Conservation (phyloP, 2,329 filamentous ascomycete species). For the Sarocladium brachiariae region DNA sequence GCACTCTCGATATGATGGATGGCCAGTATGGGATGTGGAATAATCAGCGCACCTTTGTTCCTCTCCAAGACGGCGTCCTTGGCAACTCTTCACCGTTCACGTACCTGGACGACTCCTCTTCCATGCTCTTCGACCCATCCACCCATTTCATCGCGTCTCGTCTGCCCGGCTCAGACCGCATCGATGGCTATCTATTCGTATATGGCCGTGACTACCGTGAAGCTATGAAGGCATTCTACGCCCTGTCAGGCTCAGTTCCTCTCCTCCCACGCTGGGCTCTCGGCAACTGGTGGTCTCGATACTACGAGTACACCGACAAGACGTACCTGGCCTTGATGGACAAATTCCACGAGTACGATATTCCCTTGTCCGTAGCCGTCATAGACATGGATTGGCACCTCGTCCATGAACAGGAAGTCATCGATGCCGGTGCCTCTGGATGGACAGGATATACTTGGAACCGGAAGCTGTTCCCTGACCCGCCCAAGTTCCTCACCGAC, state of each 20-base stretch:
- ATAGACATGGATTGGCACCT: slow-evolving; percentile 63
- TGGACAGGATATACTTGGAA: slow-evolving; percentile 55
- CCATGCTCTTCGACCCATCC: slow-evolving; percentile 46
- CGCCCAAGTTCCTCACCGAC: slow-evolving; percentile 40
- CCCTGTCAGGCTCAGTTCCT: slow-evolving; percentile 49
- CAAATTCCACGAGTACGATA: slow-evolving; percentile 39
- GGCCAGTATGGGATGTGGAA: slow-evolving; percentile 36
- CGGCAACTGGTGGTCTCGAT: slow-evolving; percentile 61
- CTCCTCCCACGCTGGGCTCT: slow-evolving; percentile 49
- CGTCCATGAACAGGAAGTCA: slow-evolving; percentile 39
- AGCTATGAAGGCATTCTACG: slow-evolving; percentile 47
- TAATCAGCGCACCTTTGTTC: background rate
- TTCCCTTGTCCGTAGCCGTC: slow-evolving; percentile 53
- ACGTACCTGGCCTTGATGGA: slow-evolving; percentile 54
- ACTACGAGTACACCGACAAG: slow-evolving; percentile 48
- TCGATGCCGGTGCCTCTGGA: slow-evolving; percentile 44
- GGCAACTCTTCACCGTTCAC: slow-evolving; percentile 45
- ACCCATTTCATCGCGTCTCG: slow-evolving; percentile 45
- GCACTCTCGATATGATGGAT: slow-evolving; percentile 48
- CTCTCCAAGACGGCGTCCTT: slow-evolving; percentile 38
- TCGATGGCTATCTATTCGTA: slow-evolving; percentile 54
- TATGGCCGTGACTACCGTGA: slow-evolving; percentile 51
- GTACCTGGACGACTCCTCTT: slow-evolving; percentile 44
- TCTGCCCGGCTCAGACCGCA: slow-evolving; percentile 33
- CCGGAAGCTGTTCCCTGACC: slow-evolving; percentile 41